phyloP scores from a whole-genome alignment of 768 basidiomycete species.

The Collybia sp. region DNA sequence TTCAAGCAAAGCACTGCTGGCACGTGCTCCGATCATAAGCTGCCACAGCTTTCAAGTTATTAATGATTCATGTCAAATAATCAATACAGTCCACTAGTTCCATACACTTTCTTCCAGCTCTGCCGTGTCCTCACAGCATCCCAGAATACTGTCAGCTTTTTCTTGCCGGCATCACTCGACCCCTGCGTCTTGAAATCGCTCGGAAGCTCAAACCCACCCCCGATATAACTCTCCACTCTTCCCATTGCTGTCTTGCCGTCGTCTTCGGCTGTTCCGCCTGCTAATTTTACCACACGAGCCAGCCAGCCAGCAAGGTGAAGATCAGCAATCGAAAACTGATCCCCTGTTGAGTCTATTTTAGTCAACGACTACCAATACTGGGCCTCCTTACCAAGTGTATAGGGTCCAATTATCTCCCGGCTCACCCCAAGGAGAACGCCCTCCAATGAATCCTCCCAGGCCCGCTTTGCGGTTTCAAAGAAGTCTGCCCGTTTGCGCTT shows the following conservation, averaged over 20 bases:
- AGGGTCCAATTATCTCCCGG: slow-evolving; percentile 61
- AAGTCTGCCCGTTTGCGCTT: slow-evolving; percentile 42
- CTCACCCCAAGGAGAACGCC: slow-evolving; percentile 42
- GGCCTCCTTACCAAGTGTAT: slow-evolving; percentile 49
- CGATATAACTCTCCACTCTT: slow-evolving; percentile 51
- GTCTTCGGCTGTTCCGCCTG: slow-evolving; percentile 47
- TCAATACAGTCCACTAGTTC: slow-evolving; percentile 36
- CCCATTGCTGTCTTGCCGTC: slow-evolving; percentile 45
- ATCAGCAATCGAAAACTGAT: slow-evolving; percentile 80
- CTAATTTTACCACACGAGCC: slow-evolving; percentile 49
- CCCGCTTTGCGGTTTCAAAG: slow-evolving; percentile 40
- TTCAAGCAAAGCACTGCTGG: not conserved
- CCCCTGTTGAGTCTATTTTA: slow-evolving; percentile 41
- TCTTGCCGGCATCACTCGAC: slow-evolving; percentile 20
- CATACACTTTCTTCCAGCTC: slow-evolving; percentile 74
- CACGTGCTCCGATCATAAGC: slow-evolving; percentile 1
- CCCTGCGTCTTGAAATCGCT: slow-evolving; percentile 34
- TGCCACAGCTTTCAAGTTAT: slow-evolving; percentile 5
- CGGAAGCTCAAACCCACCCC: slow-evolving; percentile 36
- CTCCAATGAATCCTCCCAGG: slow-evolving; percentile 49
- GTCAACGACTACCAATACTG: not conserved
- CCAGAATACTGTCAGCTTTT: slow-evolving; percentile 72
- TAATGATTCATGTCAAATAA: slow-evolving; percentile 1
- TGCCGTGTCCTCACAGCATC: slow-evolving; percentile 53
- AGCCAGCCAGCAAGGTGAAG: slow-evolving; percentile 80